Evolutionary conservation across 2,329 filamentous ascomycete species (phyloP), one percentile per base, ranked within the genome.

Genomic region (Grosmannia huntii): DNA sequence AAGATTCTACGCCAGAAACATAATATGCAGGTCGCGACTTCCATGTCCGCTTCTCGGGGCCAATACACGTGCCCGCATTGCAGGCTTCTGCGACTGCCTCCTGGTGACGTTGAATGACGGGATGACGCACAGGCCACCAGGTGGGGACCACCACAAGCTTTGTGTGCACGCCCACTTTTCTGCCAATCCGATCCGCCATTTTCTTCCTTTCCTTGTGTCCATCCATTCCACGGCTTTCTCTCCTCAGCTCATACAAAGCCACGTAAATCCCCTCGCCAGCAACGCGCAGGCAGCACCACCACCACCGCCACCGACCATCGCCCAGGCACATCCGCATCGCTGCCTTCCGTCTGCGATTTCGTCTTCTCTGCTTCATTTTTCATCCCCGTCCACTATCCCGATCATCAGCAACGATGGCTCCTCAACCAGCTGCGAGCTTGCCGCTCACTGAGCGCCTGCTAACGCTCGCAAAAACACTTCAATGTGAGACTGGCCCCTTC

Each of bases 391-490:
- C 41, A 25, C 21, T 49, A 10, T 6, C 23, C n/a, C 38, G 7
- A 31, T 25, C 33, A 21, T 49, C 25, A 33, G 19, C 38, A 41
- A 23, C 66, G 60, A 89, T 89, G 85, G 83, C 88, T 73, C 86
- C 88, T 75, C 86, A 87, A 72, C 86, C 87, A 64, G 76, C 85
- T 60, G 75, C 86, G 60, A 80, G 75, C 66, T 72, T 87, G 72
- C 85, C 89, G 70, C 77, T 94, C 67, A 74, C 76, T 68, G 84
- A 94, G 76, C 82, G 90, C 69, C 75, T 96, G 61, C 73, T 89
- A 67, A 78, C 82, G 65, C 80, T 97, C 65, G 90, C 86, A 64
- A 85, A 95, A 73, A 97, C 91, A 52, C 79, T 97, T 65, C 94
- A 97, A 78, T 99, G 92, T 87, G 83, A 72, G 76, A 83, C 70